Conservation (phyloP, 2,329 filamentous ascomycete genomes). For the Pseudopyricularia javanii region DNA sequence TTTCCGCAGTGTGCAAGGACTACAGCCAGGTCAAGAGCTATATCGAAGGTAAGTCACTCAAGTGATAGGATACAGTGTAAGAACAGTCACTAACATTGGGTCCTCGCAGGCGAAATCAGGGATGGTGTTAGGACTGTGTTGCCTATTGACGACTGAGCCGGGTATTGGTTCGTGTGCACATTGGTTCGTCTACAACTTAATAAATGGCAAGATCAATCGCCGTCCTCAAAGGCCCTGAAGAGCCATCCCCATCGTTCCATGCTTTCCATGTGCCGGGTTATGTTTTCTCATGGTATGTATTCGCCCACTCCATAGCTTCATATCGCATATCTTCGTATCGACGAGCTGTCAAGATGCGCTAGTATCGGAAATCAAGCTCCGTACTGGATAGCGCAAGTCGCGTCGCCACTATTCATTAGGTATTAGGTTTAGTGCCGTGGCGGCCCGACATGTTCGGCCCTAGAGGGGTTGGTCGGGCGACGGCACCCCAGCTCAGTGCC, state of each 20-base stretch:
- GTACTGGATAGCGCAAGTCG: no score
- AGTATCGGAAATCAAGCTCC: no score
- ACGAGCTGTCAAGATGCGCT: no score
- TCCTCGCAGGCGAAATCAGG: background rate
- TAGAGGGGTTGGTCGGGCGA: constrained; percentile 25
- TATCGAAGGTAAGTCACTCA: constrained; percentile 16
- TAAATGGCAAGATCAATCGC: background rate
- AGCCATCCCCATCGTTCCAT: background rate
- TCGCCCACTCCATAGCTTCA: no score
- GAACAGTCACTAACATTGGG: background rate
- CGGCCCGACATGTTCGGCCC: constrained; percentile 18
- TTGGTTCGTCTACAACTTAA: background rate
- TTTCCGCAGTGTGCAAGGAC: constrained; percentile 21
- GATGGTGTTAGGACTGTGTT: background rate
- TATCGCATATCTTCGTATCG: no score
- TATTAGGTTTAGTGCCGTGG: no score
- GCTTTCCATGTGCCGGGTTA: background rate
- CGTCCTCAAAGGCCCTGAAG: background rate
- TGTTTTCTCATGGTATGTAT: background rate
- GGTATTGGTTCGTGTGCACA: background rate
- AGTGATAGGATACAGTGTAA: no score
- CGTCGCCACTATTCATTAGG: no score
- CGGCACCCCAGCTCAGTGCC: no score
- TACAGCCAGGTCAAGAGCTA: constrained; percentile 22
- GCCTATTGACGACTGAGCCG: background rate